Evolutionary conservation across 1,284 basidiomycete species (phyloP).

Genomic region (Coriolopsis trogii): DNA sequence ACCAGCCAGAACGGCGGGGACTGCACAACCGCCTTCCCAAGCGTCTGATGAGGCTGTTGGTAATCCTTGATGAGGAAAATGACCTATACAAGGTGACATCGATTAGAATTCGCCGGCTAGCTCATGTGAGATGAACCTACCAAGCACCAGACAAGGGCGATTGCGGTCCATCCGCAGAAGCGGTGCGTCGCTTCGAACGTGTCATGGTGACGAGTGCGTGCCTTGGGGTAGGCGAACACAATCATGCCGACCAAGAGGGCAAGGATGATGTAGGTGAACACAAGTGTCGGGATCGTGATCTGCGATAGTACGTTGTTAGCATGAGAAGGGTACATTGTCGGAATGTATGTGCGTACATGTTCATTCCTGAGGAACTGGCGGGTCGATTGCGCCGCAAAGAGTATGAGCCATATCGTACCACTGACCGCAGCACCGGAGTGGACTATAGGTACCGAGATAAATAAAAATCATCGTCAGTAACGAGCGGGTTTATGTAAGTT

Average conservation of each 20-base stretch:
- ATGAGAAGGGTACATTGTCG: not conserved
- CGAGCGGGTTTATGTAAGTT: not conserved
- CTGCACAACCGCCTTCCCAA: conserved; percentile 44
- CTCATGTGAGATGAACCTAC: conserved; percentile 36
- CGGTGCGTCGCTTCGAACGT: conserved; percentile 56
- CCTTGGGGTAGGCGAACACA: conserved; percentile 48
- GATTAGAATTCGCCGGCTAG: not conserved
- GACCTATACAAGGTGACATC: conserved; percentile 35
- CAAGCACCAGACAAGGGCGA: conserved; percentile 55
- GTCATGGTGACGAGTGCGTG: conserved; percentile 49
- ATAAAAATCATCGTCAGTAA: not conserved
- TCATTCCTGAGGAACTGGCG: conserved; percentile 45
- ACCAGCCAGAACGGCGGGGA: conserved; percentile 57
- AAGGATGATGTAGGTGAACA: conserved; percentile 53
- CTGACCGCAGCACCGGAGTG: conserved; percentile 59
- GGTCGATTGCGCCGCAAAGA: conserved; percentile 53
- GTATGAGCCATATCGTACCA: conserved; percentile 53
- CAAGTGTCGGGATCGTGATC: conserved; percentile 51
- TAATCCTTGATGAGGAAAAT: conserved; percentile 59
- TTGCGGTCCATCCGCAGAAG: conserved; percentile 56
- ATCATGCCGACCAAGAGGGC: conserved; percentile 50
- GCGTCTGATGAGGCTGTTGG: conserved; percentile 37
- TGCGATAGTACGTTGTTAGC: conserved; percentile 14
- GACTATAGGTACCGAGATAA: conserved; percentile 38
- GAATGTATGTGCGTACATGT: conserved; percentile 34